Evolutionary conservation across 2,329 filamentous ascomycete genomes (phyloP).

Genomic region (Myriosclerotinia duriaeana): DNA sequence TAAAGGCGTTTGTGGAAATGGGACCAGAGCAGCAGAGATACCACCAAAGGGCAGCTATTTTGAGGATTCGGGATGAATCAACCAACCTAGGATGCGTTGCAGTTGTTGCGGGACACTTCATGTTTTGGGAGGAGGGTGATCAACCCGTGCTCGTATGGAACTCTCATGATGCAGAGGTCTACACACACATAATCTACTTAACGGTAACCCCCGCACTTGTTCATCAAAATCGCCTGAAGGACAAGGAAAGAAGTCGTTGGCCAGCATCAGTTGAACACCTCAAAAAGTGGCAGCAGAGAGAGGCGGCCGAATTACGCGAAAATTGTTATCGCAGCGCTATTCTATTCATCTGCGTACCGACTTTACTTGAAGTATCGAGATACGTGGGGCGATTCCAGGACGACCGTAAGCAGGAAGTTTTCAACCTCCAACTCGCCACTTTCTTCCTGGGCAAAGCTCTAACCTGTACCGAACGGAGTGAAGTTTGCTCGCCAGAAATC

Average conservation of each 20-base stretch:
- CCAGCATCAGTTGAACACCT: conserved; percentile 44
- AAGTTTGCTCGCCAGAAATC: conserved; percentile 41
- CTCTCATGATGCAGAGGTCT: conserved; percentile 47
- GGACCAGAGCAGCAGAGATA: conserved; percentile 41
- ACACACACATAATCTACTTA: conserved; percentile 60
- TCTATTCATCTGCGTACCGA: conserved; percentile 19
- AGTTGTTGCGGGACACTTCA: conserved; percentile 56
- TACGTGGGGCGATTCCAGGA: neutral
- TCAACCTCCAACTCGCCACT: too few species aligned
- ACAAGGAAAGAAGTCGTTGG: conserved; percentile 44
- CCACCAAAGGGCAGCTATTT: conserved; percentile 49
- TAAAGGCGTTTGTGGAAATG: conserved; percentile 45
- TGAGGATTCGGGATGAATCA: conserved; percentile 45
- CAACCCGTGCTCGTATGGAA: conserved; percentile 40
- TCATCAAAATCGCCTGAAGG: conserved; percentile 41
- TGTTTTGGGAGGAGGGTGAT: conserved; percentile 49
- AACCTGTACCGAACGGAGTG: too few species aligned
- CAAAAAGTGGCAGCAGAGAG: conserved; percentile 47
- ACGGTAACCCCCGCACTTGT: conserved; percentile 45
- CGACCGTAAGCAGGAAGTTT: too few species aligned
- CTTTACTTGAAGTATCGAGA: conserved; percentile 27
- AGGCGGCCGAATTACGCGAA: conserved; percentile 46
- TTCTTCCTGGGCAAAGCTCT: too few species aligned
- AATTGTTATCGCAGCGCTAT: conserved; percentile 50
- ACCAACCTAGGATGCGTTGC: conserved; percentile 40